Conservation (phyloP, 2,329 filamentous ascomycete species). For the Aspergillus luchuensis region DNA sequence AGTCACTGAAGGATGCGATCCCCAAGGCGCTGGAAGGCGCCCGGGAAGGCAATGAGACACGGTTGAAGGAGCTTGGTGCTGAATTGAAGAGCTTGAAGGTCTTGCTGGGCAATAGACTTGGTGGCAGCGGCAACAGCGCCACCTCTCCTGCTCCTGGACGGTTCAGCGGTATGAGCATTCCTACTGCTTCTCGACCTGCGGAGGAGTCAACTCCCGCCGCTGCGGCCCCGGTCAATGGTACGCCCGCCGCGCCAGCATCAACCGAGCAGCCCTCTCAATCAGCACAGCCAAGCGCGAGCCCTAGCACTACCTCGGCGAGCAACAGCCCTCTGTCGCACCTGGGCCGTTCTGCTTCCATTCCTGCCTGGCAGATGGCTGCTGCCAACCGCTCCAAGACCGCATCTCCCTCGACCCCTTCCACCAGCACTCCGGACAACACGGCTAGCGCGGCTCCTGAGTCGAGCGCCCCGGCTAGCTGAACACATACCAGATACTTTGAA, state of each 20-base stretch:
- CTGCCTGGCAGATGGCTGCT: constrained; percentile 77
- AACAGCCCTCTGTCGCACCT: constrained; percentile 53
- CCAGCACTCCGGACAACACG: constrained; percentile 22
- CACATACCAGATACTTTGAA: constrained; percentile 1
- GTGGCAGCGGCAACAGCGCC: constrained; percentile 34
- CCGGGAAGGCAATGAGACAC: constrained; percentile 77
- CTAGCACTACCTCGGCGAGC: constrained; percentile 31
- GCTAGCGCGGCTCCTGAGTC: constrained; percentile 22
- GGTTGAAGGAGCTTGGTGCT: constrained; percentile 79
- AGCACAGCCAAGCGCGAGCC: constrained; percentile 32
- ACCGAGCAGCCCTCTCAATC: constrained; percentile 30
- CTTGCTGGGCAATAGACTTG: constrained; percentile 68
- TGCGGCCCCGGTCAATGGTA: constrained; percentile 29
- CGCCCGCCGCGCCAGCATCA: constrained; percentile 32
- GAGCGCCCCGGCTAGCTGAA: constrained; percentile 34
- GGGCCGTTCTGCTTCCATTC: constrained; percentile 66
- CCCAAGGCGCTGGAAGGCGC: constrained; percentile 87
- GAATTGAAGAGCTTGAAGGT: constrained; percentile 94
- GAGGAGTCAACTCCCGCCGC: constrained; percentile 25
- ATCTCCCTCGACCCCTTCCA: constrained; percentile 29
- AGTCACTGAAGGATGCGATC: constrained; percentile 77
- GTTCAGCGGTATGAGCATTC: constrained; percentile 28
- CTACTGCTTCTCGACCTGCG: constrained; percentile 24
- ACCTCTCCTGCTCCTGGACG: constrained; percentile 36
- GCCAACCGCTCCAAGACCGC: constrained; percentile 53